Base-by-base conservation (phyloP, 2,329 filamentous ascomycete genomes). In the Rhynchosporium secalis region DNA sequence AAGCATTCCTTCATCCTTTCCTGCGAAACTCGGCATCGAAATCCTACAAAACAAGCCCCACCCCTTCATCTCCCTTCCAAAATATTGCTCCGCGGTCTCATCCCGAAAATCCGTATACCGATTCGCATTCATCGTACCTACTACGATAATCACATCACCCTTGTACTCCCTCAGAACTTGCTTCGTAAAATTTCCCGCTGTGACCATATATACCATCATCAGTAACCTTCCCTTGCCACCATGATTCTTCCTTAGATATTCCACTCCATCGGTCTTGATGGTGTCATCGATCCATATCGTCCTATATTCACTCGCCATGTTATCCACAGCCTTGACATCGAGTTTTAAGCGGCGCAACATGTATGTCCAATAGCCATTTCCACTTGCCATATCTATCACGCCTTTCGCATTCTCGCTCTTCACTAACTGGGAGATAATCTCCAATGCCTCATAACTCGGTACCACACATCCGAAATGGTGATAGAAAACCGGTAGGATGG, bases 401-500 rank as follows among this genome's bases (percentile, higher is more conserved):
- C 79, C 79, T 1, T 79, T 80, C n/a, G 41, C 60, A 12, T 38
- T 55, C 2, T 54, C 40, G 26, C 61, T 61, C 10, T 26, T 52
- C 5, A 83, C 80, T 2, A 90, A 73, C 54, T 81, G 77, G 41
- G 80, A 80, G 38, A 92, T 79, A 28, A 88, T 77, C 65, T 82
- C 78, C 12, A 92, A 76, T 1, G 83, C 79, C 69, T 91, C 87
- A 73, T 88, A 87, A 9, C 83, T 84, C 0, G 89, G 89, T 26
- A 86, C 86, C 1, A 84, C 83, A 75, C 89, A 92, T 56, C 88
- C 88, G 73, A 92, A 92, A 75, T 92, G 89, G 76, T 92, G 89
- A 81, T 91, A 92, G 60, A 91, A 80, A 20, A 92, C 78, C 2
- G 89, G 89, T 8, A 92, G 80, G 6, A 90, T 79, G 68, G 89